Base-by-base conservation (phyloP, 805 yeast genomes). In the Wickerhamiella vanderwaltii region DNA sequence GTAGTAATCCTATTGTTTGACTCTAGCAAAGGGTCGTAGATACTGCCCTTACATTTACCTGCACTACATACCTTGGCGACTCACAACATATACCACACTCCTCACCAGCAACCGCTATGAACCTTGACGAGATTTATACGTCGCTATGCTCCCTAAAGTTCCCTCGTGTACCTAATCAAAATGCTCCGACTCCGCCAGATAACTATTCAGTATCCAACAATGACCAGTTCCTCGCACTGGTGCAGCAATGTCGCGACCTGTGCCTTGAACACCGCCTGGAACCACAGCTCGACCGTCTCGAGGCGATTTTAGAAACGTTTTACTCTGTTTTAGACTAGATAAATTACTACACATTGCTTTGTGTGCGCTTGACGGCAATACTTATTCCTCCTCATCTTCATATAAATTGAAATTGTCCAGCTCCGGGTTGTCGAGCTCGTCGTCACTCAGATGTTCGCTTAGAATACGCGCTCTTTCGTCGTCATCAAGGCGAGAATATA, bases 401-500 rank as follows among this genome's bases (percentile, higher is more conserved):
- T 32, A 35, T 6, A 46, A 39, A n/a, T 38, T 30, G 18, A 25
- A 22, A 13, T 38, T 44, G 18, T 37, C 41, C 18, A 42, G 36
- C 29, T 45, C 45, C 6, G 39, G 35, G 32, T 47, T 39, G 29
- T 46, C 50, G 7, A 31, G 36, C 32, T 43, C 48, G 12, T 44
- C 47, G 19, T 48, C 49, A n/a, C 36, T 36, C 9, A 40, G 31
- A 20, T 48, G 51, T 26, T 50, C 51, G 24, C 55, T 59, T 5
- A 53, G 53, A n/a, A 53, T 53, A 2, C 55, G 50, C 35, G 55
- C 45, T 22, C 60, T 47, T 44, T 56, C 62, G 18, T 55, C 62
- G 32, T 55, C 56, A 35, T 53, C 61, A 47, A 58, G 55, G 33
- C 57, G 55, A 15, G 54, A 56, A 33, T 59, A 61, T 36, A 59